Evolutionary conservation across 768 basidiomycete genomes (phyloP).

Genomic region (Tricholoma flavovirens): DNA sequence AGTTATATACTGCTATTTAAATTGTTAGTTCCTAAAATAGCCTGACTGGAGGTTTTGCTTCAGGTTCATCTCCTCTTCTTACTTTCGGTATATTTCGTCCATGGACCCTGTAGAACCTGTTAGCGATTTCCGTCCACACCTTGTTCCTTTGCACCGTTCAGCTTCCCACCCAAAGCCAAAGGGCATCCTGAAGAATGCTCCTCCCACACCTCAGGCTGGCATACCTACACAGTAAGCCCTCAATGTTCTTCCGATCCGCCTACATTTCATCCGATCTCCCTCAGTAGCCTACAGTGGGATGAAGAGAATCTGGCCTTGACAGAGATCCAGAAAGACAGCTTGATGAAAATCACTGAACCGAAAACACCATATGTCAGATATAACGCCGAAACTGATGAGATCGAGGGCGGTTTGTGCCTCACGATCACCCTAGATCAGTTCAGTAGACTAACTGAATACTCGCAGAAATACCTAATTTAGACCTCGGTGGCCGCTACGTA

Average conservation of each 20-base stretch:
- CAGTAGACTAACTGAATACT: constrained; percentile 1
- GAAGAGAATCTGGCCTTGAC: constrained; percentile 90
- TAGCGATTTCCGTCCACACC: constrained; percentile 38
- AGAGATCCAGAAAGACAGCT: constrained; percentile 89
- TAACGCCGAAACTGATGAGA: constrained; percentile 76
- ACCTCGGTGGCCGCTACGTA: constrained; percentile 43
- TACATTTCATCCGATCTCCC: constrained; percentile 8
- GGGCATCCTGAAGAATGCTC: constrained; percentile 84
- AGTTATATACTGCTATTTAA: not conserved
- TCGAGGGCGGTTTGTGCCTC: constrained; percentile 67
- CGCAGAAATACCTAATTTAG: constrained; percentile 79
- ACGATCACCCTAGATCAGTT: constrained; percentile 1
- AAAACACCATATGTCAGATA: constrained; percentile 96
- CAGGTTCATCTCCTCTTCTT: not conserved
- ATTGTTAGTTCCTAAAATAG: constrained; percentile 2
- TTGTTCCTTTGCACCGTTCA: constrained; percentile 49
- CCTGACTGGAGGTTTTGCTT: not conserved
- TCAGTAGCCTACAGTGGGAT: constrained; percentile 84
- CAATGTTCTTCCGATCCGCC: not conserved
- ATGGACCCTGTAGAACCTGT: constrained; percentile 18
- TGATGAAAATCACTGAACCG: constrained; percentile 98
- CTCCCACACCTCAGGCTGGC: constrained; percentile 38
- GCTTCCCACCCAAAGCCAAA: constrained; percentile 71
- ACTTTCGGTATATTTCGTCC: not conserved
- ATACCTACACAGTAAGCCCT: constrained; percentile 40